Evolutionary conservation across 345 rosid species (phyloP), one percentile per base, ranked within the genome.

Genomic region (Carallia pectinifolia): DNA sequence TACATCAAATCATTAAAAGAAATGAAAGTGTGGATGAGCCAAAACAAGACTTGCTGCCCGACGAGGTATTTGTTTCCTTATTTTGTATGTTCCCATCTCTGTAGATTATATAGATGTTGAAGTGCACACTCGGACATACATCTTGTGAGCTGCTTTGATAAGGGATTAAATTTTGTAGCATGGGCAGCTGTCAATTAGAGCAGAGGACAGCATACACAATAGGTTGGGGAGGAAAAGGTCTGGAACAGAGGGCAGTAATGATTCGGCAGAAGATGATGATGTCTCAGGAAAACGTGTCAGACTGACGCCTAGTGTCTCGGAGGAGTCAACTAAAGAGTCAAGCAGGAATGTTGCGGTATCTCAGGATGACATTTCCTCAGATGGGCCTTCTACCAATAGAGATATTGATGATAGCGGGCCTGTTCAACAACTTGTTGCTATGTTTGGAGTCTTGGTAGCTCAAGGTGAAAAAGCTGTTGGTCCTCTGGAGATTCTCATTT

Each of bases 381-480:
- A 82, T 62, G 82, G 78, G 70, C 78, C 84, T 61, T 59, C 80
- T 55, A 66, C 70, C 66, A 76, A 76, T 67, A 83, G 77, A 77
- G 84, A 65, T 66, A 85, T 72, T 38, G 81, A 80, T 78, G 89
- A 85, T 71, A 76, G 67, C 69, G 97, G 92, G 70, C 89, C 96
- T 67, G 99, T 88, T 58, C 97, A 89, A 83, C 97, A 90, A 80
- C 92, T 95, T 70, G 93, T 92, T 77, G 89, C 86, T 61, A 86
- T 90, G 97, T 90, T 95, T 54, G 96, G 97, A 62, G 93, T 86
- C 62, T 85, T 95, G 86, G 96, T 95, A 83, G 96, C 97, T 71
- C 97, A 95, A 82, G 97, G 97, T 79, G 99, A 89, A 83, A 86
- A 85, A 50, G 99, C 97, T 79, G 80, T 88, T 81, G 90, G 85